Evolutionary conservation across 805 yeast genomes (phyloP).

Genomic region (Clavispora vitiphila): DNA sequence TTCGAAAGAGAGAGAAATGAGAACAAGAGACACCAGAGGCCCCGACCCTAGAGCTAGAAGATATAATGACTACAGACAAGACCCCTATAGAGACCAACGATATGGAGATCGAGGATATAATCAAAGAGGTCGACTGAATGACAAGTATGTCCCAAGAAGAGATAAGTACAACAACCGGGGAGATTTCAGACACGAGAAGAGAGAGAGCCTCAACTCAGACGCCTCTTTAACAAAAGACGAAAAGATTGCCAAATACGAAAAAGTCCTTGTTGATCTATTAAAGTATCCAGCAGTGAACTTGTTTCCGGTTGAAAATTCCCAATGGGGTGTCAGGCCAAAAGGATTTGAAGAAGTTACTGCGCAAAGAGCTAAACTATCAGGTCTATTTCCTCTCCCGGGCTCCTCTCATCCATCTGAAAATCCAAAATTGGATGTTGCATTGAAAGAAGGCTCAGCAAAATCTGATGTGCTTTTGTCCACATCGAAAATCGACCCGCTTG

Average conservation of each 20-base stretch:
- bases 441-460: slow-evolving; percentile 28
- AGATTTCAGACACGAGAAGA: not conserved
- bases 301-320: slow-evolving; percentile 44
- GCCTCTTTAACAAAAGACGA: slow-evolving; percentile 17
- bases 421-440: slow-evolving; percentile 36
- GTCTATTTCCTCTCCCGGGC: slow-evolving; percentile 74
- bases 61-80: slow-evolving; percentile 13
- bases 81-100: slow-evolving; percentile 6
- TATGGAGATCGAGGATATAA: slow-evolving; percentile 3
- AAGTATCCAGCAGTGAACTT: slow-evolving; percentile 45
- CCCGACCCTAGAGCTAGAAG: slow-evolving; percentile 9
- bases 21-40: slow-evolving; percentile 13
- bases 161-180: not conserved
- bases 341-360: slow-evolving; percentile 74
- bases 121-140: not conserved
- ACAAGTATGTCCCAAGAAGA: slow-evolving; percentile 2
- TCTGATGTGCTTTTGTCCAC: slow-evolving; percentile 27
- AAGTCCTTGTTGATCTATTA: slow-evolving; percentile 27
- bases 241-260: slow-evolving; percentile 19
- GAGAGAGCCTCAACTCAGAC: slow-evolving; percentile 9
- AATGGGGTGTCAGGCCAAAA: slow-evolving; percentile 69
- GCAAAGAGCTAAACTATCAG: slow-evolving; percentile 72
- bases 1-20: slow-evolving; percentile 1
- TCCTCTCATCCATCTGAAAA: slow-evolving; percentile 40
- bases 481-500: slow-evolving; percentile 35